phyloP scores from a whole-genome alignment of 129 eudicot species.

The Silybum marianum region DNA sequence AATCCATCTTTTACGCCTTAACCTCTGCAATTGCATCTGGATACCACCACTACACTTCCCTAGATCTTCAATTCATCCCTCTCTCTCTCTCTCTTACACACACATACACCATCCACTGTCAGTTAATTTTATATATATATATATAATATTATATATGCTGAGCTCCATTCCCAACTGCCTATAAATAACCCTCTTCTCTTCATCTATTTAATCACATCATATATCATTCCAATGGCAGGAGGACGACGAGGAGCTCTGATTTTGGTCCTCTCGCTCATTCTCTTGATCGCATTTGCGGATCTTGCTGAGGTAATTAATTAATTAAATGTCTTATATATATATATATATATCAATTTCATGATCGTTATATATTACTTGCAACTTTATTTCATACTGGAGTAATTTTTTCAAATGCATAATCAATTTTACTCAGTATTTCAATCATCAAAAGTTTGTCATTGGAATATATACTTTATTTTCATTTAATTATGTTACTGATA shows the following conservation, averaged over 20 bases:
- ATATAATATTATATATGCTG: background rate
- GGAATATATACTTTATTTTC: too few relatives aligned
- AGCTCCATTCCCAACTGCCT: background rate
- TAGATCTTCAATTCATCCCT: background rate
- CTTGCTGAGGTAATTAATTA: conserved; percentile 41
- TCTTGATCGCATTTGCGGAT: conserved; percentile 42
- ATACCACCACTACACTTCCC: conserved; percentile 3
- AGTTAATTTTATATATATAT: background rate
- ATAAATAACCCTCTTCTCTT: conserved; percentile 22
- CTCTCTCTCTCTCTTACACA: conserved; percentile 3
- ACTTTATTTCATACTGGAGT: background rate
- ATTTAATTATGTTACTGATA: too few relatives aligned
- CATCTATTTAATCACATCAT: conserved; percentile 18
- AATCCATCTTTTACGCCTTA: conserved; percentile 36
- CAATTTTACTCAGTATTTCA: too few relatives aligned
- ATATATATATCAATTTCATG: too few relatives aligned
- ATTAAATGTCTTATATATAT: too few relatives aligned
- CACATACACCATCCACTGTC: conserved; percentile 25
- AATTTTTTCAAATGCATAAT: background rate
- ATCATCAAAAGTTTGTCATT: too few relatives aligned
- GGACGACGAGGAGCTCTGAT: conserved; percentile 35
- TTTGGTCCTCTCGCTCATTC: conserved; percentile 35
- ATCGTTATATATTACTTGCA: background rate
- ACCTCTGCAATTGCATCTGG: conserved; percentile 25
- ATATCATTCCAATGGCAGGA: conserved; percentile 19